A percentile compares a stretch with the other conserved stretches of the same genome.
These are phyloP conservation scores for Solanum rostratum DNA, from an alignment of 257 asterid species.

Conservation along the genomic window DNA sequence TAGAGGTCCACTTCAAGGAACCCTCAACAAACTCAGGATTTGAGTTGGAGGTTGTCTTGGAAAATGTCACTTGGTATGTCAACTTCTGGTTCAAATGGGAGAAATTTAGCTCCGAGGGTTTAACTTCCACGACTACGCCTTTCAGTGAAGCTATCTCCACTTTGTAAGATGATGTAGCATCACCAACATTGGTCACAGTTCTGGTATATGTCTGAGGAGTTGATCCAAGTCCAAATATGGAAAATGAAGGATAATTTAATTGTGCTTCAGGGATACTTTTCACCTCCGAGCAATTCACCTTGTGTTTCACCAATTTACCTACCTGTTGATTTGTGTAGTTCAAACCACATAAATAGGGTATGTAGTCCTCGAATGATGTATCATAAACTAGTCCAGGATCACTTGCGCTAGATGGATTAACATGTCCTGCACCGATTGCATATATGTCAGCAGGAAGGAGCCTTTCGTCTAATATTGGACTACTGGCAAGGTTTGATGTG, in stretches of 20 bases:
- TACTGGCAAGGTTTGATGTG: constrained; percentile 2
- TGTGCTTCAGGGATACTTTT: constrained; percentile 16
- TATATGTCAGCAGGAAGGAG: constrained; percentile 17
- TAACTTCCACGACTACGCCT: constrained; percentile 15
- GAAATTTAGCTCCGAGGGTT: constrained; percentile 15
- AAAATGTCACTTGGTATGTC: constrained; percentile 21
- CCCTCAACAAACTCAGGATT: constrained; percentile 10
- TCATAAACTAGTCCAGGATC: constrained; percentile 48
- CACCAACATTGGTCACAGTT: constrained; percentile 31
- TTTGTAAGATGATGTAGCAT: constrained; percentile 9
- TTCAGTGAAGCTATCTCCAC: constrained; percentile 12
- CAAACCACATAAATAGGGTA: constrained; percentile 36
- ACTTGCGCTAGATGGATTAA: constrained; percentile 25
- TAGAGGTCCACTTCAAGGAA: constrained; percentile 27
- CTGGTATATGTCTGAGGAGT: constrained; percentile 18
- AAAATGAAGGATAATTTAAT: constrained; percentile 14
- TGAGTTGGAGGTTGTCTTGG: neutral
- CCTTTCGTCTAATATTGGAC: constrained; percentile 19
- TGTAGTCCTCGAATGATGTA: constrained; percentile 25
- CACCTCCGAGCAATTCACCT: constrained; percentile 11
- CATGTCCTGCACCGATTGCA: constrained; percentile 40
- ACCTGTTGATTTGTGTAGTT: constrained; percentile 23
- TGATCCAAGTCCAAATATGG: neutral
- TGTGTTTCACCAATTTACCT: neutral
- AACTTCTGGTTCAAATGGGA: constrained; percentile 13